These are phyloP conservation scores for Truncatella angustata DNA, from an alignment of 2,329 filamentous ascomycete genomes.

Conservation along the genomic window DNA sequence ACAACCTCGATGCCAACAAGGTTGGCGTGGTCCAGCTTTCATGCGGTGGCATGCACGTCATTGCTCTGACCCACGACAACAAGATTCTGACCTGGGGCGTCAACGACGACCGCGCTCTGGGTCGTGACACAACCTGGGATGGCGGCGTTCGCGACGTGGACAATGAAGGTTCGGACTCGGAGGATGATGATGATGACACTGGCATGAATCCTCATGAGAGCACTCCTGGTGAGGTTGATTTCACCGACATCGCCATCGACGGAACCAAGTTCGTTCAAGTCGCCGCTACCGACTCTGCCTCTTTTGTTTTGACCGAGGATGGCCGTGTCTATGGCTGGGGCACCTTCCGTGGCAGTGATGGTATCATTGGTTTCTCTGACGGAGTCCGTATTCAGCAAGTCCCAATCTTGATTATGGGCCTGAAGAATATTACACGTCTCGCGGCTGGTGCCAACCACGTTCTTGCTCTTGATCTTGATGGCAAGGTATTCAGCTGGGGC, in stretches of 20 bases:
- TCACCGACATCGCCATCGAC: conserved; percentile 53
- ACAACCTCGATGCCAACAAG: conserved; percentile 50
- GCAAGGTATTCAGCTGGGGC: conserved; percentile 71
- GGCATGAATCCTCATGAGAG: conserved; percentile 72
- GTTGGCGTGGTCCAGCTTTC: conserved; percentile 64
- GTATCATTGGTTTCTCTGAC: conserved; percentile 63
- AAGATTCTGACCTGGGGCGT: conserved; percentile 77
- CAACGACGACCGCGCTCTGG: conserved; percentile 73
- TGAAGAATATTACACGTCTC: conserved; percentile 62
- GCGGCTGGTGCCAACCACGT: conserved; percentile 70
- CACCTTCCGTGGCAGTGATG: conserved; percentile 58
- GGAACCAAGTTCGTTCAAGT: conserved; percentile 62
- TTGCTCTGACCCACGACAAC: conserved; percentile 68
- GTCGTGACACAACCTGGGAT: conserved; percentile 65
- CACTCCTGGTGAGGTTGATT: conserved; percentile 60
- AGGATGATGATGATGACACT: conserved; percentile 54
- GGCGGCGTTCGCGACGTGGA: conserved; percentile 60
- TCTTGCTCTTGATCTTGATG: conserved; percentile 65
- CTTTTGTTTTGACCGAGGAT: conserved; percentile 61
- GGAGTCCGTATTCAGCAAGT: conserved; percentile 45
- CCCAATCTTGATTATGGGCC: conserved; percentile 48
- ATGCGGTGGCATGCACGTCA: conserved; percentile 68
- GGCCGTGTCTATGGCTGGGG: conserved; percentile 69
- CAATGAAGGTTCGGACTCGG: conserved; percentile 38
- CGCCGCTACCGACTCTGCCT: conserved; percentile 60